Conservation (phyloP, 305 asterid species). For the Rubia tinctorum region DNA sequence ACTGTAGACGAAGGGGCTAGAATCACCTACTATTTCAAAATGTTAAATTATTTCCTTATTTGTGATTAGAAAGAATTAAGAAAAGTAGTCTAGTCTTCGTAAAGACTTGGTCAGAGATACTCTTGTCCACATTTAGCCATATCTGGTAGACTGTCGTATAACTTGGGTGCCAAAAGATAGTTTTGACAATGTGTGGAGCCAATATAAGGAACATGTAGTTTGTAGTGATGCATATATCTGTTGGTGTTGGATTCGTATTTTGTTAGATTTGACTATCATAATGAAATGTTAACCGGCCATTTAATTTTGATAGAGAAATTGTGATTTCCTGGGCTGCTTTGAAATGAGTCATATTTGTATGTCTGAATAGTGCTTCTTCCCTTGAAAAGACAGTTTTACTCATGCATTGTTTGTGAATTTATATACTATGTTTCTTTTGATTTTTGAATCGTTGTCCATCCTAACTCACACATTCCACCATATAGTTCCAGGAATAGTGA, state of each 20-base stretch:
- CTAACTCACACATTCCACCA: slow-evolving; percentile 1
- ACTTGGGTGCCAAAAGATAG: neutral
- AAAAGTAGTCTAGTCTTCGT: neutral
- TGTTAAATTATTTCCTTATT: neutral
- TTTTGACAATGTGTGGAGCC: neutral
- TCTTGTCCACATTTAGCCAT: neutral
- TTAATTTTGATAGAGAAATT: neutral
- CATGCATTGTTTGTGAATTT: neutral
- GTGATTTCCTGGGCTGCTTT: neutral
- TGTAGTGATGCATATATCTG: neutral
- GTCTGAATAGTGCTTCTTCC: neutral
- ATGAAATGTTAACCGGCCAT: neutral
- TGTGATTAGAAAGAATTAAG: neutral
- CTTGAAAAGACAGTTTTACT: neutral
- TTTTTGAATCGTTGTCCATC: neutral
- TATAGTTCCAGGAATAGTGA: slow-evolving; percentile 61
- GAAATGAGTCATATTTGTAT: no score
- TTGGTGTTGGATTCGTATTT: neutral
- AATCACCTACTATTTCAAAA: neutral
- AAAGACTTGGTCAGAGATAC: neutral
- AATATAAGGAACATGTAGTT: neutral
- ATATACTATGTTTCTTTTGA: neutral
- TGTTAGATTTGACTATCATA: neutral
- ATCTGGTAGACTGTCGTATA: neutral
- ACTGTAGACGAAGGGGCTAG: neutral